Conservation (phyloP, 2,329 filamentous ascomycete genomes). For the Talaromyces rugulosus region DNA sequence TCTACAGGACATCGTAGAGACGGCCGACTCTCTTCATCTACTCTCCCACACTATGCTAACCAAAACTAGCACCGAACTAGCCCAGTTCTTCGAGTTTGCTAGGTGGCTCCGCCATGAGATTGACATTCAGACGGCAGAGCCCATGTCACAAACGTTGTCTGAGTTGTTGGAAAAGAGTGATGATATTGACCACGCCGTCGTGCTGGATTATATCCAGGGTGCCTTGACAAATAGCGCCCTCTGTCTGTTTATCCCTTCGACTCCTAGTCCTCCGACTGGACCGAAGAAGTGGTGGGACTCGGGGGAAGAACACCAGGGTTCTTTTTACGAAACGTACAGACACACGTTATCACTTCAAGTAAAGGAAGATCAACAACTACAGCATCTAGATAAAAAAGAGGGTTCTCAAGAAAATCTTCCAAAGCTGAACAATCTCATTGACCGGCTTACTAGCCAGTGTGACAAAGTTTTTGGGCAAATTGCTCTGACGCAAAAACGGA, state of each 20-base stretch:
- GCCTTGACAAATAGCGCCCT: conserved; percentile 65
- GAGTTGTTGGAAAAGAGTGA: conserved; percentile 76
- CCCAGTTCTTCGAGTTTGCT: conserved; percentile 73
- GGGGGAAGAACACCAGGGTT: conserved; percentile 26
- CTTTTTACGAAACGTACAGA: conserved; percentile 45
- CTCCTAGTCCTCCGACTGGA: conserved; percentile 17
- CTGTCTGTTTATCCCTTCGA: conserved; percentile 50
- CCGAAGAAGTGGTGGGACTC: conserved; percentile 41
- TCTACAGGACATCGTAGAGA: conserved; percentile 61
- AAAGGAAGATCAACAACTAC: conserved; percentile 10
- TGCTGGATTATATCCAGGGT: conserved; percentile 72
- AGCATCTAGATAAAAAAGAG: conserved; percentile 46
- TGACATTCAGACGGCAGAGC: conserved; percentile 66
- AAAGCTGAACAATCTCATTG: conserved; percentile 61
- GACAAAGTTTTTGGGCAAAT: conserved; percentile 62
- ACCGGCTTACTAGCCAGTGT: conserved; percentile 55
- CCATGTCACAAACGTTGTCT: conserved; percentile 54
- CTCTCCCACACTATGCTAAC: conserved; percentile 69
- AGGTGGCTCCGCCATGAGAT: conserved; percentile 81
- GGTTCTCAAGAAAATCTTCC: conserved; percentile 51
- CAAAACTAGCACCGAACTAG: conserved; percentile 69
- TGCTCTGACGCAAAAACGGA: conserved; percentile 64
- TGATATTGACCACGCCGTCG: conserved; percentile 66
- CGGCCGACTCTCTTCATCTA: conserved; percentile 69
- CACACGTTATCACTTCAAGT: conserved; percentile 50